Percentiles rank a stretch among this genome's conserved stretches.
Conservation (phyloP, 2,329 filamentous ascomycete species). For the Curvularia eragrostidis region DNA sequence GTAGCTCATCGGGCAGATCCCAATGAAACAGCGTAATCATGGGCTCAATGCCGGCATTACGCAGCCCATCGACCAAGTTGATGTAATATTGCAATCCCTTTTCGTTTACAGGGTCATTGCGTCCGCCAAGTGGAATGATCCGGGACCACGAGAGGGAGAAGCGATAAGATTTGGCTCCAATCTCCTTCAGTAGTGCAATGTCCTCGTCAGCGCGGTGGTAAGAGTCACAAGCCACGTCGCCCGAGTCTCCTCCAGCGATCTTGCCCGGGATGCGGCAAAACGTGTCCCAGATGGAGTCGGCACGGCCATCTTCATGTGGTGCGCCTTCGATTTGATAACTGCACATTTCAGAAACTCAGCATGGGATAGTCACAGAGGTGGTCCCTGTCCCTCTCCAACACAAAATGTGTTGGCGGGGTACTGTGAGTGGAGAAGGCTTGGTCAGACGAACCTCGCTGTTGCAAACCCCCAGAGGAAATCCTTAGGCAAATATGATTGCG, state of each 20-base stretch:
- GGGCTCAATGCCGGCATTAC: conserved; percentile 77
- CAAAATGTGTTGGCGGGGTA: conserved; percentile 31
- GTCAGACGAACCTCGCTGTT: conserved; percentile 49
- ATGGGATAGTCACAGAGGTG: conserved; percentile 13
- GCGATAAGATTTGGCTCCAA: conserved; percentile 77
- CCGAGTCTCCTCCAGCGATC: conserved; percentile 78
- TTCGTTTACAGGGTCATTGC: conserved; percentile 81
- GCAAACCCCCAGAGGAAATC: conserved; percentile 53
- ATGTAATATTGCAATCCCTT: conserved; percentile 79
- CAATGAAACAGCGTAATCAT: conserved; percentile 88
- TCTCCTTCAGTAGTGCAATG: conserved; percentile 75
- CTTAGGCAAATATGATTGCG: conserved; percentile 48
- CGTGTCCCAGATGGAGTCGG: conserved; percentile 87
- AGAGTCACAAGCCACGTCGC: conserved; percentile 82
- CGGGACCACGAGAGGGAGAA: conserved; percentile 86
- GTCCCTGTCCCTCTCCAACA: conserved; percentile 1
- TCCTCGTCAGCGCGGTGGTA: conserved; percentile 82
- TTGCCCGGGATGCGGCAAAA: conserved; percentile 83
- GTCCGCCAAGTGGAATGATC: conserved; percentile 84
- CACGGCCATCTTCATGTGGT: conserved; percentile 75
- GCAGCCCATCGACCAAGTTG: conserved; percentile 78
- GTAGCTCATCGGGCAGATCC: conserved; percentile 80
- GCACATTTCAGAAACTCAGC: conserved; percentile 31
- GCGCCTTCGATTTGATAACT: conserved; percentile 91
- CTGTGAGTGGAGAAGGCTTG: conserved; percentile 22